Evolutionary conservation across 495 filamentous ascomycete species (phyloP), one percentile per base, ranked within the genome.

Genomic region (Podospora anserina): DNA sequence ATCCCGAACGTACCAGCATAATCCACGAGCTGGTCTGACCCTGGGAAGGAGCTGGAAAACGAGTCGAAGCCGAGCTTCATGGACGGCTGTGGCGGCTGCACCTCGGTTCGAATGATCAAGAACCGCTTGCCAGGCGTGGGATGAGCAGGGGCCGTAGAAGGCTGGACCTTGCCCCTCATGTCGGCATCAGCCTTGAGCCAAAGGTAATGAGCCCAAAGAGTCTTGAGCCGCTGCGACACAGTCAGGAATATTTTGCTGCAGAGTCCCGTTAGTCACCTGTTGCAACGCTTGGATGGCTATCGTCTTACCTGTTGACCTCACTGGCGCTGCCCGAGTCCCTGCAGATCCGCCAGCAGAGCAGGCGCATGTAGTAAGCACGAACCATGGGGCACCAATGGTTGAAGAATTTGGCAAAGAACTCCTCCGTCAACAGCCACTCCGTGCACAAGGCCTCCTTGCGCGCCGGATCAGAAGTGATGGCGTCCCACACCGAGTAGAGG

Each of bases 301-400:
- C 56, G 65, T 82, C 91, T 85, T 83, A 94, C 91, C 82, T 80
- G 72, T 97, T 92, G 57, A 89, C 74, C 39, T 86, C 82, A 49
- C 87, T 87, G 7, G 86, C 83, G 61, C 86, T 87, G 5, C 88
- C 91, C 68, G 89, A 88, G 74, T 91, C 92, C 66, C 95, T 84
- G 66, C 89, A 95, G 15, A 98, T 74, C 54, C 96, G 88, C 95
- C 95, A 99, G 79, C 94, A 97, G 18, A 97, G 77, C 49, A 99
- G 77, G 53, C 95, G 92, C 88, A 97, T 95, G 75, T 89, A 98
- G 78, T 98, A 99, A 19, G 93, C 91, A 68, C 95, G 87, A 30
- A 97, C 93, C 95, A 99, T 97, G 1, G 95, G 95, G 79, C 94
- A 97, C 95, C 95, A 99, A 76, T 97, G 93, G 75, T 89, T 93